Percentiles rank a stretch among this genome's conserved stretches.
These are phyloP conservation scores for Fusarium nelsonii DNA, from an alignment of 2,329 filamentous ascomycete genomes.

Conservation along the genomic window DNA sequence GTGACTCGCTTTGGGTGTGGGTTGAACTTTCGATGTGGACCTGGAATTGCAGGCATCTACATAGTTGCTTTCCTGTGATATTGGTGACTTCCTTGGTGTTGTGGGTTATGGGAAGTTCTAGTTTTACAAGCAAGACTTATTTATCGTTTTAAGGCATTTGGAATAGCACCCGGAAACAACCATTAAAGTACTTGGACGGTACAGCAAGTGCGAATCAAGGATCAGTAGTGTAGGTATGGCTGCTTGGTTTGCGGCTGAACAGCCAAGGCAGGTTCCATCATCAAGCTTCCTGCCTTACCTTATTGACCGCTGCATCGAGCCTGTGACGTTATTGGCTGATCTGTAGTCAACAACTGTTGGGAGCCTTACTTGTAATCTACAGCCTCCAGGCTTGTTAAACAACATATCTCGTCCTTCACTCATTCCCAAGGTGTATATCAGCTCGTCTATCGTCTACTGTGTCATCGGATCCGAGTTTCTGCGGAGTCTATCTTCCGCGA, in stretches of 20 bases:
- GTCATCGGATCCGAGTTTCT: no score
- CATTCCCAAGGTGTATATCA: no score
- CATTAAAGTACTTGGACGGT: no score
- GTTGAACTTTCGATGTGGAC: neutral
- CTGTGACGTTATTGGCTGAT: constrained; percentile 23
- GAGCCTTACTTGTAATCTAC: constrained; percentile 5
- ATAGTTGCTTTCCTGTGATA: neutral
- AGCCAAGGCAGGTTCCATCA: neutral
- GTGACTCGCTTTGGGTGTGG: neutral
- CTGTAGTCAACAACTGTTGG: neutral
- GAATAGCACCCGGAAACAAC: no score
- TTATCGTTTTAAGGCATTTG: no score
- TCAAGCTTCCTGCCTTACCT: no score
- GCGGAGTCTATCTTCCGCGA: neutral
- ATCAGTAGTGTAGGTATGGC: no score
- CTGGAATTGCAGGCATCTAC: constrained; percentile 15
- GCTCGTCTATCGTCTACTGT: neutral
- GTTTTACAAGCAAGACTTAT: no score
- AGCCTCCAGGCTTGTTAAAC: no score
- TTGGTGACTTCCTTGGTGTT: neutral
- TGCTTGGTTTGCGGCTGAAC: neutral
- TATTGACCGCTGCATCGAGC: neutral
- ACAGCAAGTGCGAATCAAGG: no score
- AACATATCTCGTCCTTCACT: no score
- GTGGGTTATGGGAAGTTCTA: neutral